phyloP scores from a whole-genome alignment of 371 early-diverging fungal species.

The Lichtheimia corymbifera region DNA sequence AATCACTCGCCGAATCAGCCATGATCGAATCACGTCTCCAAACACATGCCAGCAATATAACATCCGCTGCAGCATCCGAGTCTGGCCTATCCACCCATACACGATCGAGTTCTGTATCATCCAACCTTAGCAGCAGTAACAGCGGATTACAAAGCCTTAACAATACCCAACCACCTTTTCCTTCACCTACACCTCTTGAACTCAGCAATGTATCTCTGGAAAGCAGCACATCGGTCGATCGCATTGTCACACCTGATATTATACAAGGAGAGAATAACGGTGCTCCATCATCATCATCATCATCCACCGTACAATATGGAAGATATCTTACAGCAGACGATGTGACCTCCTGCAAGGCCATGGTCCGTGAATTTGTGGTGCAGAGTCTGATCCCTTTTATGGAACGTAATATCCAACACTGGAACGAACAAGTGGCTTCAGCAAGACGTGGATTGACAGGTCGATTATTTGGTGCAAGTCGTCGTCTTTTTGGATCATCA shows the following conservation, averaged over 20 bases:
- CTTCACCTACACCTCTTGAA: slow-evolving; percentile 15
- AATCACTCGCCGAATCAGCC: slow-evolving; percentile 16
- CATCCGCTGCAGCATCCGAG: neutral
- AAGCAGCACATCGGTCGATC: slow-evolving; percentile 4
- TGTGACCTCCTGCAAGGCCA: slow-evolving; percentile 49
- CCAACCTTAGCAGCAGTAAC: slow-evolving; percentile 11
- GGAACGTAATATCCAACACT: slow-evolving; percentile 84
- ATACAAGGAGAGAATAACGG: neutral
- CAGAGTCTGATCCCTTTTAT: slow-evolving; percentile 86
- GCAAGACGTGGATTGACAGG: slow-evolving; percentile 90
- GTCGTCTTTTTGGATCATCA: slow-evolving; percentile 77
- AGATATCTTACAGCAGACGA: slow-evolving; percentile 58
- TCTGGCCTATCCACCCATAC: slow-evolving; percentile 13
- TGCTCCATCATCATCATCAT: neutral
- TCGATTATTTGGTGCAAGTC: slow-evolving; percentile 80
- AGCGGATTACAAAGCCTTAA: neutral
- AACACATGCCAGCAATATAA: slow-evolving; percentile 12
- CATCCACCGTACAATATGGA: slow-evolving; percentile 47
- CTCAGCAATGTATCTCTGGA: slow-evolving; percentile 13
- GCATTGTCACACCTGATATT: neutral
- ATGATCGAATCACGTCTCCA: slow-evolving; percentile 35
- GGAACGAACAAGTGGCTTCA: slow-evolving; percentile 92
- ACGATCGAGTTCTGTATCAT: slow-evolving; percentile 23
- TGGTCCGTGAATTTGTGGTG: slow-evolving; percentile 66
- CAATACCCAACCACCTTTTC: slow-evolving; percentile 1